These are phyloP conservation scores for Neofusicoccum sp. DNA, from an alignment of 2,329 filamentous ascomycete species.

Conservation along the genomic window DNA sequence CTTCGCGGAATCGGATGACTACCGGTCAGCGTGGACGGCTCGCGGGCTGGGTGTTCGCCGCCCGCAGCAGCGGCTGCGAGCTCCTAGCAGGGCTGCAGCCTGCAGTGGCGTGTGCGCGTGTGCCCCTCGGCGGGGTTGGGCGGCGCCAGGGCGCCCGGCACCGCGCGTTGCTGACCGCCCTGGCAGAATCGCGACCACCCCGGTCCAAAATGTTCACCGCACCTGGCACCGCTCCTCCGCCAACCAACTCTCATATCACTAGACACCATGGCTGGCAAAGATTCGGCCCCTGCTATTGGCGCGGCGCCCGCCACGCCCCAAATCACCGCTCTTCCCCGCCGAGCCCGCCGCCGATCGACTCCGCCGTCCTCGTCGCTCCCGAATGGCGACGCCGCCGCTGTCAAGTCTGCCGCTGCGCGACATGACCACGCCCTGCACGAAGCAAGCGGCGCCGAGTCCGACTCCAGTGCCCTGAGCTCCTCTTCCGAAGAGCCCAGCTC, in stretches of 20 bases:
- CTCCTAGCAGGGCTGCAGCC: not conserved
- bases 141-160: too few relatives aligned
- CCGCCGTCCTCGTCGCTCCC: not conserved
- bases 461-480: constrained; percentile 19
- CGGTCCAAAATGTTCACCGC: constrained; percentile 15
- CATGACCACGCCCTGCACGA: not conserved
- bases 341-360: not conserved
- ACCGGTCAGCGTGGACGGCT: not conserved
- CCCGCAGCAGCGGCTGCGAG: not conserved
- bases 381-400: not conserved
- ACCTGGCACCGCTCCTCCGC: not conserved
- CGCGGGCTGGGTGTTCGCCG: not conserved
- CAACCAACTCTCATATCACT: not conserved
- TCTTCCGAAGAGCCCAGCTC: constrained; percentile 40
- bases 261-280: constrained; percentile 5
- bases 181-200: not conserved
- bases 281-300: not conserved
- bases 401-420: not conserved
- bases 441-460: constrained; percentile 1
- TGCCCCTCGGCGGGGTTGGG: constrained; percentile 14
- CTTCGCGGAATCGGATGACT: not conserved
- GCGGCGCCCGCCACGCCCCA: not conserved
- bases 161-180: constrained; percentile 8
- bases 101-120: too few relatives aligned
- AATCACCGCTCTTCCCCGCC: not conserved